Conservation (phyloP, 148 eudicot species). For the Vaccinium vitisidaea region DNA sequence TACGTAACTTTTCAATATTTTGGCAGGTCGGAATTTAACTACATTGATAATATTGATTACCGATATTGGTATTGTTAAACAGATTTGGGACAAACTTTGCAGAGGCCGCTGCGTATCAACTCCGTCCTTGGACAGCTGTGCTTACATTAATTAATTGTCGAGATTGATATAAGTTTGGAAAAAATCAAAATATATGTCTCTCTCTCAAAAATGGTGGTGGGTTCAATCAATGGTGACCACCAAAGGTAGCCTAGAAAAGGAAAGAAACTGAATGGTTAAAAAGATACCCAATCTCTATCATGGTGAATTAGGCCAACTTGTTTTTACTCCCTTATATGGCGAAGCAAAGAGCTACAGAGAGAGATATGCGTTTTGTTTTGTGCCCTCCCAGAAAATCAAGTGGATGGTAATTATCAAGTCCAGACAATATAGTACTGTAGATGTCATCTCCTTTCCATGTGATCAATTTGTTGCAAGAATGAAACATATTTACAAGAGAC, state of each 20-base stretch:
- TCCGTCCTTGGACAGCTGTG: background rate
- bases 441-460: background rate
- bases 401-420: conserved; percentile 10
- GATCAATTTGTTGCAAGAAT: background rate
- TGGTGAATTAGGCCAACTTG: background rate
- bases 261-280: background rate
- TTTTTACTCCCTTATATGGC: conserved; percentile 4
- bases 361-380: background rate
- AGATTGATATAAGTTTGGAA: background rate
- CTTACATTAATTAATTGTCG: background rate
- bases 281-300: conserved; percentile 1
- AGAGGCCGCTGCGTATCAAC: background rate
- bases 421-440: conserved; percentile 2
- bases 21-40: background rate
- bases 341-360: background rate
- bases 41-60: background rate
- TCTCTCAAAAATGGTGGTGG: background rate
- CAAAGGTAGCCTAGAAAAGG: too few relatives aligned
- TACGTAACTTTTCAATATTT: too few relatives aligned
- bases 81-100: background rate
- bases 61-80: background rate
- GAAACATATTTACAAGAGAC: too few relatives aligned
- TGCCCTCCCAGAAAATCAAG: background rate
- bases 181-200: too few relatives aligned
- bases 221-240: too few relatives aligned